Conservation (phyloP, 169 alveolate genomes). For the Haemoproteus tartakovskyi region DNA sequence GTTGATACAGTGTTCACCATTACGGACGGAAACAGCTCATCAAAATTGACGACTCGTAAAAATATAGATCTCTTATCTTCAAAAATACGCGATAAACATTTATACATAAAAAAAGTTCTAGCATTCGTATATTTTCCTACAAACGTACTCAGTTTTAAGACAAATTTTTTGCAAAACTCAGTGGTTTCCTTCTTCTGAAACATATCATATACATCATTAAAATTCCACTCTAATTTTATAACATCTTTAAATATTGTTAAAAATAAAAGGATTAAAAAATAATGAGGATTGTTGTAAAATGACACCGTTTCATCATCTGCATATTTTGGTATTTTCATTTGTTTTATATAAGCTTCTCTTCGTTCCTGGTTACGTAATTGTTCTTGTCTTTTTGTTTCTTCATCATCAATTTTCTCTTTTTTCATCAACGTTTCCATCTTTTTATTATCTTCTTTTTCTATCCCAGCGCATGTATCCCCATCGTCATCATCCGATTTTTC, state of each 20-base stretch:
- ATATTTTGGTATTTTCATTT: slow-evolving; percentile 43
- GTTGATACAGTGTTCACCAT: not conserved
- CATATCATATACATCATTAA: slow-evolving; percentile 62
- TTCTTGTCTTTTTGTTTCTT: slow-evolving; percentile 29
- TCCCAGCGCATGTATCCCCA: not conserved
- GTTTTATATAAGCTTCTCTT: slow-evolving; percentile 34
- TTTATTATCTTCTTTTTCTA: not conserved
- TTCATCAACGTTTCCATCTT: not conserved
- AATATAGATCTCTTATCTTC: slow-evolving; percentile 23
- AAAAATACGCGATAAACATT: slow-evolving; percentile 50
- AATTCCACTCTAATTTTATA: slow-evolving; percentile 47
- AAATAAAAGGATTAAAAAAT: slow-evolving; percentile 47
- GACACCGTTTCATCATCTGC: slow-evolving; percentile 53
- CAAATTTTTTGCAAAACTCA: slow-evolving; percentile 43
- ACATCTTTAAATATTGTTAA: slow-evolving; percentile 47
- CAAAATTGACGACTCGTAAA: slow-evolving; percentile 23
- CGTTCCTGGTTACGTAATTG: too few relatives aligned
- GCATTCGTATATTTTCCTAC: slow-evolving; percentile 57
- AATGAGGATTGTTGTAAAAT: slow-evolving; percentile 49
- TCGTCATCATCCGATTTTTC: not conserved
- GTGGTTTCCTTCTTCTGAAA: slow-evolving; percentile 60
- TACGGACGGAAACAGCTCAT: slow-evolving; percentile 36
- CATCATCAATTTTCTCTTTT: slow-evolving; percentile 2
- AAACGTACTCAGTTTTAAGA: slow-evolving; percentile 30
- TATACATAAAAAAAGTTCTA: slow-evolving; percentile 55